phyloP scores from a whole-genome alignment of 768 basidiomycete genomes.

The Pisolithus tinctorius region DNA sequence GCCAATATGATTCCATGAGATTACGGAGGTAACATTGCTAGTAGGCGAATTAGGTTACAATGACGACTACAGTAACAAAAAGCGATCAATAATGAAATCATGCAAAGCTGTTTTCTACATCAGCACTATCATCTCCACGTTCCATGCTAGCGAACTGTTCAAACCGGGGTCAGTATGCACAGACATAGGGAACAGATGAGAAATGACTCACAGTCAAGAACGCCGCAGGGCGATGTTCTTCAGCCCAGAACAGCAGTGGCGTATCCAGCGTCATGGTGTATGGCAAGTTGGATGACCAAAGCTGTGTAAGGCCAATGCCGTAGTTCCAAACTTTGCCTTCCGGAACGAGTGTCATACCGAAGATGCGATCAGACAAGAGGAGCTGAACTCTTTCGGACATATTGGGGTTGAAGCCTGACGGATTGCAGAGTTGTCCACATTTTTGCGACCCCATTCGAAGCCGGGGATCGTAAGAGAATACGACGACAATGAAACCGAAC shows the following conservation, averaged over 20 bases:
- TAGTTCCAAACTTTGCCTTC: constrained; percentile 98
- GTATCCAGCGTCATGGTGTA: constrained; percentile 87
- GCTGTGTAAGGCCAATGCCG: constrained; percentile 85
- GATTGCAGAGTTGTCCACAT: constrained; percentile 78
- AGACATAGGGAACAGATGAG: neutral
- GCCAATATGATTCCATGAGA: neutral
- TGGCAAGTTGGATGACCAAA: constrained; percentile 77
- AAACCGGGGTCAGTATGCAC: constrained; percentile 3
- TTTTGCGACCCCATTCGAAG: constrained; percentile 98
- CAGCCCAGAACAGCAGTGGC: constrained; percentile 94
- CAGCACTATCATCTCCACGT: constrained; percentile 86
- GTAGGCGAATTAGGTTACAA: constrained; percentile 12
- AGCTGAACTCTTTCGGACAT: constrained; percentile 97
- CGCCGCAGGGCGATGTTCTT: constrained; percentile 89
- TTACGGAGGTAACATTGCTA: constrained; percentile 3
- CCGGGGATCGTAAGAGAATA: constrained; percentile 87
- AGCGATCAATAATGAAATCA: constrained; percentile 33
- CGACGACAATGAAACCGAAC: constrained; percentile 91
- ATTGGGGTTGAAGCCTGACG: constrained; percentile 92
- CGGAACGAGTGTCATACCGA: constrained; percentile 92
- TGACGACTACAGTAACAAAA: neutral
- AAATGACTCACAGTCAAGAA: constrained; percentile 73
- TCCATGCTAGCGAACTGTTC: constrained; percentile 83
- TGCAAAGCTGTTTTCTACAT: constrained; percentile 92
- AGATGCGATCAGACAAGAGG: constrained; percentile 87